These are phyloP conservation scores for Amaranthus cruentus DNA, from an alignment of 148 eudicot genomes.

Conservation along the genomic window DNA sequence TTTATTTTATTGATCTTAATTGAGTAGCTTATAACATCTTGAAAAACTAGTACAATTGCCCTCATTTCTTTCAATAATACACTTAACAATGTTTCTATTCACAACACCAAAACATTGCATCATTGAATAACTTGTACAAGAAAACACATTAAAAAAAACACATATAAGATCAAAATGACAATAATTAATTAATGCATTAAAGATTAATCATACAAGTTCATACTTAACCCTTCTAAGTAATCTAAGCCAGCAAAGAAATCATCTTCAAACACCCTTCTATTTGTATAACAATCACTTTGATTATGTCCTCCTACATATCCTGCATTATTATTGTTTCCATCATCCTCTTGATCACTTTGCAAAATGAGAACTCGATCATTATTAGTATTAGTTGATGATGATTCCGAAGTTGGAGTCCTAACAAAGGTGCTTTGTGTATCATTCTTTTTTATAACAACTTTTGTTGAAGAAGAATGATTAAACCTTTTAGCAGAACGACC, in stretches of 20 bases:
- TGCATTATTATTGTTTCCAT: no score
- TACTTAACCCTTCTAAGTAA: conserved; percentile 13
- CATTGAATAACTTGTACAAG: no score
- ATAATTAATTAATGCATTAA: neutral
- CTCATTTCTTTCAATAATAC: no score
- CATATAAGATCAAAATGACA: no score
- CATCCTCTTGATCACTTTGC: neutral
- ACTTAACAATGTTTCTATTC: no score
- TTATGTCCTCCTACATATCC: neutral
- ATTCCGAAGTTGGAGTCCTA: neutral
- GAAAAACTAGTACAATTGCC: no score
- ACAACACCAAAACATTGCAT: no score
- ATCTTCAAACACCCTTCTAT: conserved; percentile 14
- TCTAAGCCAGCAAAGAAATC: conserved; percentile 28
- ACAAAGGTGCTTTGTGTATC: neutral
- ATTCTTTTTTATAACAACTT: neutral
- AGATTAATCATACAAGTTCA: neutral
- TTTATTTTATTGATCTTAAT: no score
- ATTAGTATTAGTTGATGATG: neutral
- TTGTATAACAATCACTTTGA: neutral
- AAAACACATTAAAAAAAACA: no score
- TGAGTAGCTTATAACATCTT: no score
- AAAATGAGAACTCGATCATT: neutral
- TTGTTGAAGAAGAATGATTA: neutral
- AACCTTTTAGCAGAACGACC: conserved; percentile 38